Base-by-base conservation (phyloP, 2,329 filamentous ascomycete species). In the Tolypocladium endophyticum region DNA sequence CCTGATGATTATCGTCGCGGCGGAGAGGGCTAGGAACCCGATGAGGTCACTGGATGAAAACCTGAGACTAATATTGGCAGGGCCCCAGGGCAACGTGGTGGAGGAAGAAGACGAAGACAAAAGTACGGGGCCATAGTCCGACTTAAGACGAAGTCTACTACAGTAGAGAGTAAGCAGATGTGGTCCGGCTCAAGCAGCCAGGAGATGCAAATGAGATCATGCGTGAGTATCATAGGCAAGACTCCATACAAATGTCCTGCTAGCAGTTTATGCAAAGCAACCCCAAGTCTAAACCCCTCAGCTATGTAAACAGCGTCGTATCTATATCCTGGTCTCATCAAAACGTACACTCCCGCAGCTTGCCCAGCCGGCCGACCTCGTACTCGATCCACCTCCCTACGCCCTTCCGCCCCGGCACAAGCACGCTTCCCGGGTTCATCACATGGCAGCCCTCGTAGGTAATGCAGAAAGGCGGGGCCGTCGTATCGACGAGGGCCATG, bases 371-470 rank as follows among this genome's bases (percentile, higher is more conserved):
- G 33, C 84, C 80, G 52, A 90, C 73, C 72, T 89, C 88, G 76
- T 93, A 97, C 76, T 97, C 94, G 1, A 93, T 81, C 93, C 94
- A 97, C 63, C 87, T 81, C 7, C 86, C 89, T 8, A 87, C 83
- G 4, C 86, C 85, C 63, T 85, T 83, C 58, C 86, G 81, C 0
- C 87, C 87, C 0, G 83, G 77, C 0, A 90, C 86, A 30, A 95
- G 80, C 56, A 99, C 73, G 56, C 82, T 81, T 7, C 92, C 91
- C 0, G 94, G 92, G 71, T 99, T 99, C 83, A 99, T 87, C 39
- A 97, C 92, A 75, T 94, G 90, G 69, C 94, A 97, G 0, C 92
- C 93, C 73, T 96, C 93, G 69, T 97, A 97, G 18, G 90, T 96
- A 64, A 97, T 79, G 58, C 88, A 88, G 69, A 96, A 99, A 0